Evolutionary conservation across 106 monocot species (phyloP), one percentile per base, ranked within the genome.

Genomic region (Dendrobium huoshanense): DNA sequence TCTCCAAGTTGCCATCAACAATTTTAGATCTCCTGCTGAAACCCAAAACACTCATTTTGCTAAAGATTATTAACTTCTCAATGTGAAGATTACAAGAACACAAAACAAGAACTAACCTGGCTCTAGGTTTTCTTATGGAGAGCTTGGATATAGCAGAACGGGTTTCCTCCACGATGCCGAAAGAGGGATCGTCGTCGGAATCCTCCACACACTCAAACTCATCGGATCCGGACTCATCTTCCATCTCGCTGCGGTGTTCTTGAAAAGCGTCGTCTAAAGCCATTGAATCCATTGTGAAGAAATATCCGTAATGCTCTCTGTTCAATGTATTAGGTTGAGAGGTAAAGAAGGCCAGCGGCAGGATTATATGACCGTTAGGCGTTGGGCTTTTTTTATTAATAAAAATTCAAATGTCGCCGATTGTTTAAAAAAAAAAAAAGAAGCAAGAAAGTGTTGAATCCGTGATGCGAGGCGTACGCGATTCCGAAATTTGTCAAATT

Each of bases 181-280:
- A 94, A 0, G 83, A 83, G 5, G 94, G 91, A 73, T 94, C 91
- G 9, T 78, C 85, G 24, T 88, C 88, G 1, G 89, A 91, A 51
- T 90, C 86, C 25, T 88, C 91, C 4, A 33, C 5, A 41, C 22
- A 49, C 45, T 76, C 76, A 48, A 49, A 76, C 24, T 76, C 76
- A 27, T 25, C 25, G 49, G 48, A 76, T 37, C 24, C 76, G 2
- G 49, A 10, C 49, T 47, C 49, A 3, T 49, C 49, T 76, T 76
- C 13, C 10, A 41, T 19, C 49, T 49, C 49, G 49, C 13, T 0
- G 9, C 25, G 1, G 9, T 24, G 41, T 15, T 49, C 49, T 76
- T 41, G 45, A 49, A 43, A 33, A 33, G 74, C 74, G n/a, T 74
- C 43, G 41, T 19, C 76, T 16, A 27, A 25, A 18, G 49, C 76